Evolutionary conservation across 495 filamentous ascomycete species (phyloP).

Genomic region (Annulohypoxylon maeteangense): DNA sequence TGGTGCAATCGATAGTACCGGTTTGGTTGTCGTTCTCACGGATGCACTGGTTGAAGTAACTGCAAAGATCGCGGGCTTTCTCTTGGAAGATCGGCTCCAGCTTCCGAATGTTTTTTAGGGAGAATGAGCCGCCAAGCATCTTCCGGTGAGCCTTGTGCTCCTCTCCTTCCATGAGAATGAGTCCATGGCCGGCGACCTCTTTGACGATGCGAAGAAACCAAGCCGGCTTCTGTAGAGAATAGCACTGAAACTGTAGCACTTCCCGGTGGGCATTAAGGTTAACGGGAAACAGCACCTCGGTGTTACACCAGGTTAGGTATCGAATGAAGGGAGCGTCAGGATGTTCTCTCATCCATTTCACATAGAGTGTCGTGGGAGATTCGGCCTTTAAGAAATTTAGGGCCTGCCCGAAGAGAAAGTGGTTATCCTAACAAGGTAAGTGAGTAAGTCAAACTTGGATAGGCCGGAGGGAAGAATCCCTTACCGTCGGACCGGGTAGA

Average conservation of each 20-base stretch:
- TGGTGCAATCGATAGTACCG: constrained; percentile 13
- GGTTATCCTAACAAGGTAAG: constrained; percentile 9
- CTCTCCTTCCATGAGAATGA: constrained; percentile 46
- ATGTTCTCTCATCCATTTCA: constrained; percentile 39
- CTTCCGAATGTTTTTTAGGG: constrained; percentile 26
- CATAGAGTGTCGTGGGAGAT: constrained; percentile 21
- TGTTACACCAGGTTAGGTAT: constrained; percentile 42
- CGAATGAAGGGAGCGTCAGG: constrained; percentile 44
- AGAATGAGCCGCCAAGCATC: constrained; percentile 36
- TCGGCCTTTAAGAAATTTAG: constrained; percentile 18
- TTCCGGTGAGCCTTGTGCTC: constrained; percentile 43
- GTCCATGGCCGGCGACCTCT: constrained; percentile 42
- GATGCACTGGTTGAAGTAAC: constrained; percentile 29
- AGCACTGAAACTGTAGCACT: constrained; percentile 44
- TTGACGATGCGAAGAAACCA: constrained; percentile 37
- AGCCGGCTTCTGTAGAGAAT: constrained; percentile 43
- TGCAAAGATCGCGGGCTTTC: constrained; percentile 22
- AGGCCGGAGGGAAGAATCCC: not conserved
- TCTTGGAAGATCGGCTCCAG: constrained; percentile 38
- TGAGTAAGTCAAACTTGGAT: not conserved
- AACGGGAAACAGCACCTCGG: constrained; percentile 44
- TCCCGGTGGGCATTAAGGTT: constrained; percentile 45
- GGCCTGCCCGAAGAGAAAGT: constrained; percentile 29
- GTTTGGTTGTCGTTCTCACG: not conserved
- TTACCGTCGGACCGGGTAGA: constrained; percentile 41